Conservation (phyloP, 306 rosid species). For the Pyrus bretschneideri region DNA sequence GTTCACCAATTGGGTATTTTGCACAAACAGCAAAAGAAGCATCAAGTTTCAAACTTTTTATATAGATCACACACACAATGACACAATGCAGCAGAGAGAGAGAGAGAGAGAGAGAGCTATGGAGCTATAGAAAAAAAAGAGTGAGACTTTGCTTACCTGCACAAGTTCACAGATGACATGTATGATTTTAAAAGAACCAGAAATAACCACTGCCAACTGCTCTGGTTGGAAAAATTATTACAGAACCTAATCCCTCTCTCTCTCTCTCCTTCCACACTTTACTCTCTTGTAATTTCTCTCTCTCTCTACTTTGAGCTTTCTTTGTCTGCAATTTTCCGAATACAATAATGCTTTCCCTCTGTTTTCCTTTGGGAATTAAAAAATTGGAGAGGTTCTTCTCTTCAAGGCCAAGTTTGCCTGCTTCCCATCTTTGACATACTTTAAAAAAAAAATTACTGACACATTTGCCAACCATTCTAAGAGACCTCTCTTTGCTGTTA, state of each 20-base stretch:
- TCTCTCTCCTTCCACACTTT: conserved; percentile 21
- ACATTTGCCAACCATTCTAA: conserved; percentile 84
- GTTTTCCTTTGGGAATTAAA: not conserved
- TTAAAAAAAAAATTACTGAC: conserved; percentile 46
- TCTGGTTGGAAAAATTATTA: conserved; percentile 69
- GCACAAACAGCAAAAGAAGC: conserved; percentile 42
- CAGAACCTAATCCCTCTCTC: conserved; percentile 42
- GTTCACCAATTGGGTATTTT: conserved; percentile 43
- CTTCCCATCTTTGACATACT: conserved; percentile 48
- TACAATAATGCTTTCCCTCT: not conserved
- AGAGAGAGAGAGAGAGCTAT: not conserved
- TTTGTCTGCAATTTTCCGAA: not conserved
- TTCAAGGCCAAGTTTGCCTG: conserved; percentile 75
- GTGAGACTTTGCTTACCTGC: conserved; percentile 49
- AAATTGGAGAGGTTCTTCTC: conserved; percentile 72
- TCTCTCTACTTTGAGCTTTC: not conserved
- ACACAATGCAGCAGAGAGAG: conserved; percentile 15
- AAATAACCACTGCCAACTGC: conserved; percentile 90
- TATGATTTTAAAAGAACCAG: conserved; percentile 66
- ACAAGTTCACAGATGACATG: conserved; percentile 51
- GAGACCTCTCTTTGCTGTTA: conserved; percentile 64
- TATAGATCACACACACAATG: conserved; percentile 44
- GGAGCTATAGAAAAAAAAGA: conserved; percentile 23
- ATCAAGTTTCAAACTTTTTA: conserved; percentile 41
- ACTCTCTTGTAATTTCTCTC: conserved; percentile 19